Percentiles rank a stretch among this genome's conserved stretches.
phyloP scores from a whole-genome alignment of 352 stramenopile species.

The Aphanomyces cochlioides region DNA sequence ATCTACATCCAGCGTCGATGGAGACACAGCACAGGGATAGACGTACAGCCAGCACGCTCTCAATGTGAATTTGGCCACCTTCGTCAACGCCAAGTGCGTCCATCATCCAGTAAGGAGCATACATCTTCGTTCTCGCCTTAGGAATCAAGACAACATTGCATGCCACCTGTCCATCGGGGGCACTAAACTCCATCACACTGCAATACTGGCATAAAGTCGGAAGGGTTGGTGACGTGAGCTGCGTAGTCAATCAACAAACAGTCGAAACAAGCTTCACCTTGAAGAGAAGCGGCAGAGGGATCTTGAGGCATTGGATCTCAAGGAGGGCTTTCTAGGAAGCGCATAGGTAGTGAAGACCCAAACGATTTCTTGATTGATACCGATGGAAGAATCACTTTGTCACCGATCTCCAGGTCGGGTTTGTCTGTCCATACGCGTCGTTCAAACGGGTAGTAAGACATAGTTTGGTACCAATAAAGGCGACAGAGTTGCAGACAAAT shows the following conservation, averaged over 20 bases:
- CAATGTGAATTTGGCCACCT: constrained; percentile 41
- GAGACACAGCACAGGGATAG: neutral
- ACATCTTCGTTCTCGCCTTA: constrained; percentile 25
- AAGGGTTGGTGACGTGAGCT: neutral
- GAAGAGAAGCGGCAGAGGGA: constrained; percentile 52
- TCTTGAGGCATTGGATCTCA: constrained; percentile 54
- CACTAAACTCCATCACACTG: constrained; percentile 63
- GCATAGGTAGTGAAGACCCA: neutral
- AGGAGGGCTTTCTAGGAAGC: constrained; percentile 43
- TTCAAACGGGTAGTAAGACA: neutral
- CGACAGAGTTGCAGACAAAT: constrained; percentile 50
- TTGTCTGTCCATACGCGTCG: constrained; percentile 40
- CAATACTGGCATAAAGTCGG: constrained; percentile 40
- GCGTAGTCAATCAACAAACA: neutral
- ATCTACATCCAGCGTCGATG: constrained; percentile 28
- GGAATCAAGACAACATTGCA: neutral
- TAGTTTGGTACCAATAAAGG: constrained; percentile 41
- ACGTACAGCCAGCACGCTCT: constrained; percentile 30
- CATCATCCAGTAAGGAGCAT: constrained; percentile 71
- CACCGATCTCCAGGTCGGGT: constrained; percentile 59
- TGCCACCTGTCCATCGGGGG: constrained; percentile 41
- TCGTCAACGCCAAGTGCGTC: constrained; percentile 47
- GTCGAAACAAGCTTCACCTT: constrained; percentile 32
- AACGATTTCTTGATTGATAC: constrained; percentile 30
- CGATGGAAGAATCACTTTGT: constrained; percentile 56